phyloP scores from a whole-genome alignment of 441 rosid genomes.

The Raphanus hybrid region DNA sequence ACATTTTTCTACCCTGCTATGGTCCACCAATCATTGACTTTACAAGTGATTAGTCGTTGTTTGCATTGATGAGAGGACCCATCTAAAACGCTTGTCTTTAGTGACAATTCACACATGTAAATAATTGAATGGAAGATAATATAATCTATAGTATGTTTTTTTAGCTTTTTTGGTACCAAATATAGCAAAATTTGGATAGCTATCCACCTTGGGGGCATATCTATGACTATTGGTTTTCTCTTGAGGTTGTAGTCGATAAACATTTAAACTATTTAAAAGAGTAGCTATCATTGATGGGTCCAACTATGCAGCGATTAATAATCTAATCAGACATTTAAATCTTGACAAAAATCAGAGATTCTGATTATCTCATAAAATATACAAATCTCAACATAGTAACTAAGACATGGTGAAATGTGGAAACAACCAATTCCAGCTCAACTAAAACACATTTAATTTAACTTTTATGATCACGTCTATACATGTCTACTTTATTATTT shows the following conservation, averaged over 20 bases:
- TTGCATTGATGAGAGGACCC: constrained; percentile 20
- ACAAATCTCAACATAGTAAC: constrained; percentile 20
- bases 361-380: constrained; percentile 8
- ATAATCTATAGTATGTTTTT: not conserved
- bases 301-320: constrained; percentile 25
- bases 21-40: constrained; percentile 23
- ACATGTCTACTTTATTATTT: constrained; percentile 27
- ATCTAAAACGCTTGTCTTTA: constrained; percentile 19
- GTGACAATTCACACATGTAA: constrained; percentile 26
- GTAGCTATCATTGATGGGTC: constrained; percentile 3
- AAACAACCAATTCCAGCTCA: constrained; percentile 42
- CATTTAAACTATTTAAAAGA: constrained; percentile 9
- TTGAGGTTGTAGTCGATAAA: not conserved
- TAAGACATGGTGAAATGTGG: constrained; percentile 17
- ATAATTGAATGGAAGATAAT: not conserved
- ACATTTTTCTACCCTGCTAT: not conserved
- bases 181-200: not conserved
- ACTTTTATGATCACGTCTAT: constrained; percentile 26
- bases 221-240: not conserved
- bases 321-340: constrained; percentile 2
- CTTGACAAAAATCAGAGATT: constrained; percentile 21
- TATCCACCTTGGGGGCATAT: not conserved
- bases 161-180: not conserved
- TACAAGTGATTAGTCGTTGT: not conserved
- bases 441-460: not conserved